Percentiles rank a stretch among this genome's conserved stretches.
phyloP scores from a whole-genome alignment of 371 early-diverging fungal genomes.

The Mortierella sp. region DNA sequence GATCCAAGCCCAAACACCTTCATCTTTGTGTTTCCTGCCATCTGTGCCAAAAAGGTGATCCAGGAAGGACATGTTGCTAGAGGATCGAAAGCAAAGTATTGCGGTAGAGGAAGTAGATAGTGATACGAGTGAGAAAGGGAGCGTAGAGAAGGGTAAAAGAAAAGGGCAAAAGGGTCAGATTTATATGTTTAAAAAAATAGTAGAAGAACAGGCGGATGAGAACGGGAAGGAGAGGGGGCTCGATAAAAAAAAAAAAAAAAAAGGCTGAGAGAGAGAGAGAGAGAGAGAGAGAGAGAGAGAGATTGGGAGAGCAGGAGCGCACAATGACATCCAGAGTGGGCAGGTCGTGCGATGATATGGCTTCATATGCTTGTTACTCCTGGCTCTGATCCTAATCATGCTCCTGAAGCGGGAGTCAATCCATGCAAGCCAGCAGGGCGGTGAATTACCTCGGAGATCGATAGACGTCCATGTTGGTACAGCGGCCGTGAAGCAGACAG shows the following conservation, averaged over 20 bases:
- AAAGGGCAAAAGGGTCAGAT: too few relatives aligned
- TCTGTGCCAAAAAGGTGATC: slow-evolving; percentile 46
- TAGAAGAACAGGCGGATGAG: background rate
- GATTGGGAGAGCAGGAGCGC: background rate
- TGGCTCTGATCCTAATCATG: background rate
- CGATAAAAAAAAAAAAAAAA: too few relatives aligned
- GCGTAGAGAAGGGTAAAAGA: background rate
- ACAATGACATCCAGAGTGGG: background rate
- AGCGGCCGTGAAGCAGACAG: background rate
- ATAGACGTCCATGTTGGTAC: background rate
- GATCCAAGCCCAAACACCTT: slow-evolving; percentile 45
- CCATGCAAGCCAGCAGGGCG: background rate
- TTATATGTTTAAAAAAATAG: background rate
- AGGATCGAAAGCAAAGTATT: too few relatives aligned
- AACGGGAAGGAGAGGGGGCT: background rate
- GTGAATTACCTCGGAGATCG: background rate
- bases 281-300: background rate
- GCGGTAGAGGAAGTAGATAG: too few relatives aligned
- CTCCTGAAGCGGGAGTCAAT: background rate
- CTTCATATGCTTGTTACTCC: too few relatives aligned
- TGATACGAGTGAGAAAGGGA: background rate
- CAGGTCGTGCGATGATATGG: background rate
- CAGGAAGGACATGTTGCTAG: slow-evolving; percentile 37
- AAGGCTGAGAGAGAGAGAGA: too few relatives aligned
- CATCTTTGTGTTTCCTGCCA: slow-evolving; percentile 42